Evolutionary conservation across 495 filamentous ascomycete species (phyloP).

Genomic region (Aspergillus affinis): DNA sequence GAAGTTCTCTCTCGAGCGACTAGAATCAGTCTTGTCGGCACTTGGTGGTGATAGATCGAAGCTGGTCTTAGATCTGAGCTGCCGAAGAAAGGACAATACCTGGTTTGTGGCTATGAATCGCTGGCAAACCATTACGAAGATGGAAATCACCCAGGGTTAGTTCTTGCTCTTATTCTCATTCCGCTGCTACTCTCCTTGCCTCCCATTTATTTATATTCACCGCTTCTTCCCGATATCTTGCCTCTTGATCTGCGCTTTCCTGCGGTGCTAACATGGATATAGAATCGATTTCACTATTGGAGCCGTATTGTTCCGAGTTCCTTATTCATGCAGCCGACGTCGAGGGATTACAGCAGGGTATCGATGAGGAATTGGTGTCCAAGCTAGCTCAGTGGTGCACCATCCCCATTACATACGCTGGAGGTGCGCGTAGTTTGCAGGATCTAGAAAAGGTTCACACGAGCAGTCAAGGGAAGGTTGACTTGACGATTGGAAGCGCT

Average conservation of each 20-base stretch:
- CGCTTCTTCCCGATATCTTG: not conserved
- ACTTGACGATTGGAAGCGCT: constrained; percentile 94
- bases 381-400: constrained; percentile 79
- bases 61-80: constrained; percentile 93
- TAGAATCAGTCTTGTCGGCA: constrained; percentile 67
- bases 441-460: constrained; percentile 78
- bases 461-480: constrained; percentile 77
- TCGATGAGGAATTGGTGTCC: constrained; percentile 81
- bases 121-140: constrained; percentile 96
- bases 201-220: not conserved
- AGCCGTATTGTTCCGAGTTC: constrained; percentile 92
- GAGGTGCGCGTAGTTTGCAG: constrained; percentile 76
- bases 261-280: constrained; percentile 13
- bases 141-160: constrained; percentile 83
- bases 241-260: not conserved
- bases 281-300: constrained; percentile 78
- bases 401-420: constrained; percentile 94
- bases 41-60: constrained; percentile 73
- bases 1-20: constrained; percentile 69
- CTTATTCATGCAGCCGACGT: constrained; percentile 98
- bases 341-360: constrained; percentile 85
- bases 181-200: not conserved
- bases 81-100: constrained; percentile 65
- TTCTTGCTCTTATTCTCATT: not conserved
- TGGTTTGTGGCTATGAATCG: constrained; percentile 98